These are phyloP conservation scores for Elsinoe arachidis DNA, from an alignment of 2,329 filamentous ascomycete genomes.

Conservation along the genomic window DNA sequence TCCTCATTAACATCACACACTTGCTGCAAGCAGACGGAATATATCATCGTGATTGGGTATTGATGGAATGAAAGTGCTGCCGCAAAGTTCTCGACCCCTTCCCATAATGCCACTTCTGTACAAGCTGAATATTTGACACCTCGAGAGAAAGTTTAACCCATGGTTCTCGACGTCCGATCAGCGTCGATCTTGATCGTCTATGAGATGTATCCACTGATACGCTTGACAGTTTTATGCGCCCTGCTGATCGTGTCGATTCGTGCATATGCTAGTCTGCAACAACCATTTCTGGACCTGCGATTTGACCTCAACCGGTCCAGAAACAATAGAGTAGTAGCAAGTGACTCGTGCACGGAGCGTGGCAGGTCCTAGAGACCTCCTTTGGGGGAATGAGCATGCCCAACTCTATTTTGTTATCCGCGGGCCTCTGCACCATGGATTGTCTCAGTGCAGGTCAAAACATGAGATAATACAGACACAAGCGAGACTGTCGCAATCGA, in stretches of 20 bases:
- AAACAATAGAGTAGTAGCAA: neutral
- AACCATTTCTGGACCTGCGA: neutral
- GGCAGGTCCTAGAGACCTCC: neutral
- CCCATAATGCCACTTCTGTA: neutral
- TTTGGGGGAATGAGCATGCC: neutral
- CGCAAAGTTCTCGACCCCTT: neutral
- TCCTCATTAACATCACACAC: neutral
- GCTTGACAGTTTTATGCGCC: neutral
- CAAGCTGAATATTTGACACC: neutral
- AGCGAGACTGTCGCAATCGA: neutral
- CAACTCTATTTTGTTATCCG: too few species aligned
- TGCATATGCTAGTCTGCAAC: neutral
- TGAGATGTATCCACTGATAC: neutral
- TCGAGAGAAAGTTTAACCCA: neutral
- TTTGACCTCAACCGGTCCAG: neutral
- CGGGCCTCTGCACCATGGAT: neutral
- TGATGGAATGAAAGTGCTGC: neutral
- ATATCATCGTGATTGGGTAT: neutral
- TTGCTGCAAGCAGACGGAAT: neutral
- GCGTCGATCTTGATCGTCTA: neutral
- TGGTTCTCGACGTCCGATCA: neutral
- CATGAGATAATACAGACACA: neutral
- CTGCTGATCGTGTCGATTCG: conserved; percentile 1
- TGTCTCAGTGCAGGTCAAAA: neutral
- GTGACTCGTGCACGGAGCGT: conserved; percentile 6